Evolutionary conservation across 305 asterid genomes (phyloP).

Genomic region (Fraxinus sp.): DNA sequence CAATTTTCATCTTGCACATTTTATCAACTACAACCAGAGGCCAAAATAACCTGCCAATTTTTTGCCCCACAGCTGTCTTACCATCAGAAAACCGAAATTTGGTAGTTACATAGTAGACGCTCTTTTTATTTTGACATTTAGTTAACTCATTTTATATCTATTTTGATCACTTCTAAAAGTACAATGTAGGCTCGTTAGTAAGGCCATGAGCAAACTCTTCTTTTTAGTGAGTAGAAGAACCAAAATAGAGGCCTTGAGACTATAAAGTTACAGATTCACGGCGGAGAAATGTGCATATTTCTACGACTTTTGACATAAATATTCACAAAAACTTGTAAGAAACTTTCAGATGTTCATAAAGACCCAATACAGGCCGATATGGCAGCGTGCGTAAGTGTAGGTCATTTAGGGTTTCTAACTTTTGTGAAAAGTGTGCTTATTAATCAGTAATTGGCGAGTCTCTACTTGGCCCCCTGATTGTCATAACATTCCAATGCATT

Average conservation of each 20-base stretch:
- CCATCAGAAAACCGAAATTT: background rate
- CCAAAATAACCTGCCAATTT: background rate
- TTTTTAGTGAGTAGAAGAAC: background rate
- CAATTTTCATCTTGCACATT: background rate
- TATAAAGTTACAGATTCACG: background rate
- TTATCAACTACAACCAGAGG: background rate
- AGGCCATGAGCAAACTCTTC: background rate
- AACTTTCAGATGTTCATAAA: background rate
- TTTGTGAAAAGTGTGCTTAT: background rate
- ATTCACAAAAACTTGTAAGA: background rate
- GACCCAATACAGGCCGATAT: background rate
- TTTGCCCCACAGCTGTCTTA: background rate
- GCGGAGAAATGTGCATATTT: background rate
- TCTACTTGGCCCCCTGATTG: background rate
- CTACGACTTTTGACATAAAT: background rate
- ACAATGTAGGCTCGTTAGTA: background rate
- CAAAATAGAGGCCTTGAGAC: background rate
- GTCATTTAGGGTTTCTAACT: background rate
- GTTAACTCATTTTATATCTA: background rate
- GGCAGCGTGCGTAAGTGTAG: background rate
- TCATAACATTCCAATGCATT: background rate
- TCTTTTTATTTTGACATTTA: background rate
- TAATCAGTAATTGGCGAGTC: background rate
- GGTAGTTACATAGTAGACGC: background rate
- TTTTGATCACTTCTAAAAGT: background rate